phyloP scores from a whole-genome alignment of 2,329 filamentous ascomycete genomes.

The Cladosporium sp. region DNA sequence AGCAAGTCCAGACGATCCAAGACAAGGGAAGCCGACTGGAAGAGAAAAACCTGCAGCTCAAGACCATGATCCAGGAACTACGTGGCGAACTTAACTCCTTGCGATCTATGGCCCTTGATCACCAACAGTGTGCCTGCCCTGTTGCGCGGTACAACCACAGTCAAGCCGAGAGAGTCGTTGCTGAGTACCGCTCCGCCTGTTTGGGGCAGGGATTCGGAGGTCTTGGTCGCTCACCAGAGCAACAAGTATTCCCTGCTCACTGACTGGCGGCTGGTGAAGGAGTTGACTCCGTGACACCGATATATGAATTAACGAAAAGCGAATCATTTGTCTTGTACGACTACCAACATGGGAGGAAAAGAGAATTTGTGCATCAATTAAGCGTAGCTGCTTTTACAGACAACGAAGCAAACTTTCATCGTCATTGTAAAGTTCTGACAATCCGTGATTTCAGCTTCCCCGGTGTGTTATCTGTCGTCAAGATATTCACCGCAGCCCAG shows the following conservation, averaged over 20 bases:
- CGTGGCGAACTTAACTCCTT: neutral
- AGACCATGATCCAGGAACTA: constrained; percentile 1
- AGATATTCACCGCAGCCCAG: neutral
- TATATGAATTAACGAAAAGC: neutral
- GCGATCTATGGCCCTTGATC: neutral
- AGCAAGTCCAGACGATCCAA: constrained; percentile 8
- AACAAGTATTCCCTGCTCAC: neutral
- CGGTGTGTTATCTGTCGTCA: neutral
- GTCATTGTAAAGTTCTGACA: neutral
- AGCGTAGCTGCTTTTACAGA: neutral
- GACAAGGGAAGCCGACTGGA: neutral
- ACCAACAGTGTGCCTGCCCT: neutral
- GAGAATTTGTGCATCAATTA: neutral
- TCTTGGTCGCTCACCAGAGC: neutral
- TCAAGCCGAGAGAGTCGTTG: constrained; percentile 3
- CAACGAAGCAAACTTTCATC: neutral
- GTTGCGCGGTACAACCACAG: neutral
- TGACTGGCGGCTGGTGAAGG: neutral
- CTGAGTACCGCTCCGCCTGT: neutral
- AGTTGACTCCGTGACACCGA: neutral
- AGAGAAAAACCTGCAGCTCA: constrained; percentile 3
- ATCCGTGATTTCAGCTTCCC: neutral
- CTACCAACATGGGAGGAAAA: neutral
- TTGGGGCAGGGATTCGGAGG: neutral
- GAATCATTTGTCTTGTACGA: neutral